phyloP scores from a whole-genome alignment of 2,329 filamentous ascomycete species.

The Conoideocrella luteorostrata region DNA sequence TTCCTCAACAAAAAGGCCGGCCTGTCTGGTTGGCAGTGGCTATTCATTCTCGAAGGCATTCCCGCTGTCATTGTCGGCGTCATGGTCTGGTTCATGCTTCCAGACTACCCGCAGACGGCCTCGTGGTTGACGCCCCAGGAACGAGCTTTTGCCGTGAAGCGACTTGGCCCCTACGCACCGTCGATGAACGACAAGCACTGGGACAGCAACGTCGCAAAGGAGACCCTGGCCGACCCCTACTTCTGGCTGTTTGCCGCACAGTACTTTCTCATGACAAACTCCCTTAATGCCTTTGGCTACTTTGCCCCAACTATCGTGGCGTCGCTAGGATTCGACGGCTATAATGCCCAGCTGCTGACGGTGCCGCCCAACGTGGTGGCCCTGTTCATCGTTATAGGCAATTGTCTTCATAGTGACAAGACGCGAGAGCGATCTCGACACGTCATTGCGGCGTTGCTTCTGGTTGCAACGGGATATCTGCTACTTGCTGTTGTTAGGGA shows the following conservation, averaged over 20 bases:
- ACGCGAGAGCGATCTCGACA: slow-evolving; percentile 26
- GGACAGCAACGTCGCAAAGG: slow-evolving; percentile 23
- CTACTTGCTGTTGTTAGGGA: slow-evolving; percentile 23
- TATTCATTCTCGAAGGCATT: slow-evolving; percentile 51
- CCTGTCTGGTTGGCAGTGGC: slow-evolving; percentile 48
- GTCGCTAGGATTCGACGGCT: slow-evolving; percentile 25
- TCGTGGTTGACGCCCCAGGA: slow-evolving; percentile 26
- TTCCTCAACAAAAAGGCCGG: slow-evolving; percentile 39
- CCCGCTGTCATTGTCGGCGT: slow-evolving; percentile 23
- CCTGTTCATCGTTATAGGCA: slow-evolving; percentile 25
- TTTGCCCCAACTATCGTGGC: slow-evolving; percentile 29
- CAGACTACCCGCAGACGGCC: slow-evolving; percentile 28
- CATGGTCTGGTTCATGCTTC: slow-evolving; percentile 24
- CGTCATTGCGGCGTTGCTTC: slow-evolving; percentile 20
- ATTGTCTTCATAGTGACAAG: slow-evolving; percentile 24
- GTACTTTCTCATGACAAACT: slow-evolving; percentile 28
- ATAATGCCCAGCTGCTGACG: slow-evolving; percentile 28
- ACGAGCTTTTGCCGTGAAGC: slow-evolving; percentile 27
- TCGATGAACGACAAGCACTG: slow-evolving; percentile 29
- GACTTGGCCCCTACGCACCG: slow-evolving; percentile 26
- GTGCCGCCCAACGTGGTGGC: slow-evolving; percentile 31
- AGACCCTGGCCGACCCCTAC: slow-evolving; percentile 25
- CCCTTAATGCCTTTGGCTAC: slow-evolving; percentile 28
- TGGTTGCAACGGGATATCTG: slow-evolving; percentile 23
- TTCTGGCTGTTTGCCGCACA: slow-evolving; percentile 27